Base-by-base conservation (phyloP, 2,329 filamentous ascomycete genomes). In the Didymella glomerata region DNA sequence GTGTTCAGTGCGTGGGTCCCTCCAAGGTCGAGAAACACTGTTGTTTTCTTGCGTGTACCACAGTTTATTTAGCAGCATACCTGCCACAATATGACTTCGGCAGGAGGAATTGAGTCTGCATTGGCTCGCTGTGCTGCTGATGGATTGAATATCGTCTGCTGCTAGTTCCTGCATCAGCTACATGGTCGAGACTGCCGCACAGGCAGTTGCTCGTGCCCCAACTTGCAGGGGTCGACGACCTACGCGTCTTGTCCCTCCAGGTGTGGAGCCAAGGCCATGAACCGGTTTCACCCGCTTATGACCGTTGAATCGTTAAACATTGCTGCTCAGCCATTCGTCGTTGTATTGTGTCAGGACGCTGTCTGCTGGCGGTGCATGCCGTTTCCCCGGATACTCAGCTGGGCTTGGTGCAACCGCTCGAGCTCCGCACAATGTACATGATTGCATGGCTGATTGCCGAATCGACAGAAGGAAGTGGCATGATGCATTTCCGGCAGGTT, bases 341-440 rank as follows among this genome's bases (percentile, higher is more conserved):
- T 40, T n/a, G 5, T 2, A 10, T 40, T 8, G 3, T 40, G 9
- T 52, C 48, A 59, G 11, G 56, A 41, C 2, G 56, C 10, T 6
- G 40, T 24, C 22, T 59, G 50, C 30, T 54, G 56, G 1, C 30
- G 38, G n/a, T 47, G 40, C 20, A 54, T 36, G 41, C 47, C 18
- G 5, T 38, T 51, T n/a, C 40, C 50, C 10, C 50, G 46, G 22
- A 54, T 46, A 27, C 56, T 51, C 41, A 51, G 9, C 22, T 54
- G 56, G 11, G 56, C 47, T 30, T 54, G 56, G 25, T 44, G 56
- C 6, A 59, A 32, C 3, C 50, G 50, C 34, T 54, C 50, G 14
- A 59, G 56, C n/a, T 59, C 56, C 9, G 56, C 56, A n/a, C 56
- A 59, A 28, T 59, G 56, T 2, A 54, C 56, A n/a, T 59, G 56